Conservation (phyloP, 768 basidiomycete species). For the Lentinula sp. region DNA sequence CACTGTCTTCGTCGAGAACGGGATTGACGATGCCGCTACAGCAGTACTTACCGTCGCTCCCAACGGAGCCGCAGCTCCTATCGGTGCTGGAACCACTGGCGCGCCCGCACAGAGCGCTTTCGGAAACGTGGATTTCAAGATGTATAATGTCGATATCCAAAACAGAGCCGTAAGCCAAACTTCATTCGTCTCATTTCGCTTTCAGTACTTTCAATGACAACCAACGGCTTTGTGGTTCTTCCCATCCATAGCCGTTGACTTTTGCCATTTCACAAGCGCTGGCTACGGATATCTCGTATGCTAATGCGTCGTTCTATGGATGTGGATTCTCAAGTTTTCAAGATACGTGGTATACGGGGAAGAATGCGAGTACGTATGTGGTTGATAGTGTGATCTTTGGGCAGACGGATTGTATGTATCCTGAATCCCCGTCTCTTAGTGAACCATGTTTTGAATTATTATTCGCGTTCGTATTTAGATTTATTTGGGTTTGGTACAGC, state of each 20-base stretch:
- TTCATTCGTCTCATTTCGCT: neutral
- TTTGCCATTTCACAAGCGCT: constrained; percentile 58
- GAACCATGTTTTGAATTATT: neutral
- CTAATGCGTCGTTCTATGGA: constrained; percentile 64
- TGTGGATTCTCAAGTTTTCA: constrained; percentile 58
- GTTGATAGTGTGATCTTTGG: constrained; percentile 60
- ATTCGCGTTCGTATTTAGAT: constrained; percentile 25
- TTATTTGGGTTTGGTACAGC: constrained; percentile 58
- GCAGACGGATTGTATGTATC: constrained; percentile 51
- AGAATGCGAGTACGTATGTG: constrained; percentile 52
- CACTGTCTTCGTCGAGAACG: constrained; percentile 33
- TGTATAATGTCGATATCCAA: constrained; percentile 62
- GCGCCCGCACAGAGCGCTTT: constrained; percentile 46
- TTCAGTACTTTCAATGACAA: no score
- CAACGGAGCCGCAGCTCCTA: constrained; percentile 48
- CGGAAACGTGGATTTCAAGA: constrained; percentile 54
- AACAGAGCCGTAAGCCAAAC: constrained; percentile 50
- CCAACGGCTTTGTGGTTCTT: neutral
- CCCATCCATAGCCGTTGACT: constrained; percentile 32
- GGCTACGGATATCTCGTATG: constrained; percentile 55
- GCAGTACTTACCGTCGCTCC: constrained; percentile 55
- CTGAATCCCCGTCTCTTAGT: neutral
- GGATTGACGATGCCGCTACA: constrained; percentile 51
- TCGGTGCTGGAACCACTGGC: constrained; percentile 55
- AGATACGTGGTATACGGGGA: constrained; percentile 63